Base-by-base conservation (phyloP, 306 rosid species). In the Citrullus colocynthis region DNA sequence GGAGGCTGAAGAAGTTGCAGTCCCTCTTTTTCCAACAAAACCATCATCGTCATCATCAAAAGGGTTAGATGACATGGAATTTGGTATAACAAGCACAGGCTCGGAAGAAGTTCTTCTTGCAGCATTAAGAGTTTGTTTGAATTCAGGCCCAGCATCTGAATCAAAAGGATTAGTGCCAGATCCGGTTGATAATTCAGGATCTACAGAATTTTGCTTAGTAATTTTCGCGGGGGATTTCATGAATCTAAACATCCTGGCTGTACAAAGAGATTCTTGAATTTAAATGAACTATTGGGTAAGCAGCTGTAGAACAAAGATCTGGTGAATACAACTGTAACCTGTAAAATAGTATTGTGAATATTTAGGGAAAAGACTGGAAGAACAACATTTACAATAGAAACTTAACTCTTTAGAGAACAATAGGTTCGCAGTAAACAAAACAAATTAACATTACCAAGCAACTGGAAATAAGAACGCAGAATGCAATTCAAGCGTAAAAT, bases 81-180 rank as follows among this genome's bases (percentile, higher is more conserved):
- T 87, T 5, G 89, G 91, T 12, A 67, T 79, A 16, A 84, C 2
- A 2, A 70, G 84, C 77, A 82, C 52, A 0, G 96, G 95, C 74
- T 89, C 98, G 1, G 98, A 92, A 37, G 89, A 15, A 17, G 98
- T 86, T 88, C 93, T 78, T 79, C 89, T 86, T 0, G 85, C 87
- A 5, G 89, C 85, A 15, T 51, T 86, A 8, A 73, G 74, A 37
- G 34, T 74, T 74, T 85, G 77, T 73, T 75, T 81, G 41, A 83
- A 36, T 0, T 83, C 89, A 0, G 83, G 28, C 67, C 87, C 86
- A 30, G 82, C n/a, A 16, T 76, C 91, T 14, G 89, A 34, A 36
- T 80, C 80, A 30, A 75, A 70, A 41, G 83, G 79, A 79, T 79
- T 76, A 16, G 74, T 15, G 59, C 81, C 32, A n/a, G 80, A 75